Conservation (phyloP, 108 stramenopile genomes). For the Stephanodiscus minutulus region DNA sequence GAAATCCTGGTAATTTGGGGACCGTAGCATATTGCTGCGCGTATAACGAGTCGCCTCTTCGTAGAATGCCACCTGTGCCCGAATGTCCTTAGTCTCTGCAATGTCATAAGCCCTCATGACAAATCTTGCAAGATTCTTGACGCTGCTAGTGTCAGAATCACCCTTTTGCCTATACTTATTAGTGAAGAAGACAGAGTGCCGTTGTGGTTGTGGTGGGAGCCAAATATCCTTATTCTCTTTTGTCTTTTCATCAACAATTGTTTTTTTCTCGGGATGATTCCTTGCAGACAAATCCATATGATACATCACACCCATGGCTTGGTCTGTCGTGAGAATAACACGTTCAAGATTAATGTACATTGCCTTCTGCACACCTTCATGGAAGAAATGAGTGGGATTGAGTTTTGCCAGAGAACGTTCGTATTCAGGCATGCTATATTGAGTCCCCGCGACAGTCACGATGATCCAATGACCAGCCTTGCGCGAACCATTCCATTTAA, state of each 20-base stretch:
- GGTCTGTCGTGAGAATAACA: conserved; percentile 40
- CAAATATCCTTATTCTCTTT: conserved; percentile 21
- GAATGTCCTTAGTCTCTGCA: conserved; percentile 34
- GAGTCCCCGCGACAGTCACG: conserved; percentile 39
- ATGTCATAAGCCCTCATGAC: conserved; percentile 45
- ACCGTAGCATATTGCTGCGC: conserved; percentile 33
- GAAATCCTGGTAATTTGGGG: conserved; percentile 43
- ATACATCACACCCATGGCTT: conserved; percentile 36
- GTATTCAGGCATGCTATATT: conserved; percentile 54
- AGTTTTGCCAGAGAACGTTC: conserved; percentile 66
- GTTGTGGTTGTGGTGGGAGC: conserved; percentile 41
- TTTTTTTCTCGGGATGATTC: conserved; percentile 32
- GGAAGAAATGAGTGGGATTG: conserved; percentile 55
- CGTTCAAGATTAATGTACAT: conserved; percentile 57
- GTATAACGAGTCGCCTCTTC: conserved; percentile 35
- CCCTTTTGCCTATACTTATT: conserved; percentile 17
- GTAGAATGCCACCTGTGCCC: conserved; percentile 58
- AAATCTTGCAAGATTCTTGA: conserved; percentile 39
- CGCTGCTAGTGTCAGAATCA: conserved; percentile 35
- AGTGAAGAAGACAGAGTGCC: conserved; percentile 46
- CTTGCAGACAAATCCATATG: conserved; percentile 33
- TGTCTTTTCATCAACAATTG: conserved; percentile 16
- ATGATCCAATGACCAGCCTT: conserved; percentile 60
- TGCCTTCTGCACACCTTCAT: conserved; percentile 50
- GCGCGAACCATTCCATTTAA: conserved; percentile 58